Evolutionary conservation across 805 yeast genomes (phyloP).

Genomic region (Starmerella tilneyi): DNA sequence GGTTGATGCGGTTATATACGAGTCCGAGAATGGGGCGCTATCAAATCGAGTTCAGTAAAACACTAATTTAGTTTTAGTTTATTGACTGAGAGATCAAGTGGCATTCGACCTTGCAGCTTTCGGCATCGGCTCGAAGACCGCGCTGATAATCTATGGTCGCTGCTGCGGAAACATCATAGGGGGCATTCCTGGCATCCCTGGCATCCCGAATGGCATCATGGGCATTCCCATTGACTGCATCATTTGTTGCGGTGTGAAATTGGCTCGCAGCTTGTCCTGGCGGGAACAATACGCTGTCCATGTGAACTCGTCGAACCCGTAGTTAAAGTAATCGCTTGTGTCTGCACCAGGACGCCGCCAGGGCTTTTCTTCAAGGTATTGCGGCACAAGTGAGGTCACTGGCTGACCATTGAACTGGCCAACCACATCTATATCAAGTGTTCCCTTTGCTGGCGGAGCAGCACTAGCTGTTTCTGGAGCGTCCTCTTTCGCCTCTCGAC

Average conservation of each 20-base stretch:
- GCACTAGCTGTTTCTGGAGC: conserved; percentile 16
- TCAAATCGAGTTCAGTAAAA: neutral
- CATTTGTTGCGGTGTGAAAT: conserved; percentile 66
- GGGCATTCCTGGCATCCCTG: conserved; percentile 8
- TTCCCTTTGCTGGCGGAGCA: conserved; percentile 12
- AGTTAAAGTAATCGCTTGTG: conserved; percentile 86
- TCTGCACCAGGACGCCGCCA: conserved; percentile 99
- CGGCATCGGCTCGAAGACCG: no score
- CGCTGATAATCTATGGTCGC: neutral
- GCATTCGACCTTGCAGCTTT: no score
- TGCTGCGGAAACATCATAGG: conserved; percentile 18
- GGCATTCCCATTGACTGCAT: conserved; percentile 39
- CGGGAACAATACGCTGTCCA: conserved; percentile 89
- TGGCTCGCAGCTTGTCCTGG: conserved; percentile 71
- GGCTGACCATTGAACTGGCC: conserved; percentile 74
- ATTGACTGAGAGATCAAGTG: neutral
- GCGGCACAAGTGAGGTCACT: conserved; percentile 67
- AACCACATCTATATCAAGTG: conserved; percentile 59
- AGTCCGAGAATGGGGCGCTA: conserved; percentile 5
- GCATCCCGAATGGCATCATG: conserved; percentile 29
- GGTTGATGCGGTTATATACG: conserved; percentile 24
- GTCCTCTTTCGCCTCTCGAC: neutral
- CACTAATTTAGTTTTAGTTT: neutral
- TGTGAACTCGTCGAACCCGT: conserved; percentile 90
- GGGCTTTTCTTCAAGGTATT: conserved; percentile 82